These are phyloP conservation scores for Ampelomyces quisqualis DNA, from an alignment of 2,329 filamentous ascomycete species.

Conservation along the genomic window DNA sequence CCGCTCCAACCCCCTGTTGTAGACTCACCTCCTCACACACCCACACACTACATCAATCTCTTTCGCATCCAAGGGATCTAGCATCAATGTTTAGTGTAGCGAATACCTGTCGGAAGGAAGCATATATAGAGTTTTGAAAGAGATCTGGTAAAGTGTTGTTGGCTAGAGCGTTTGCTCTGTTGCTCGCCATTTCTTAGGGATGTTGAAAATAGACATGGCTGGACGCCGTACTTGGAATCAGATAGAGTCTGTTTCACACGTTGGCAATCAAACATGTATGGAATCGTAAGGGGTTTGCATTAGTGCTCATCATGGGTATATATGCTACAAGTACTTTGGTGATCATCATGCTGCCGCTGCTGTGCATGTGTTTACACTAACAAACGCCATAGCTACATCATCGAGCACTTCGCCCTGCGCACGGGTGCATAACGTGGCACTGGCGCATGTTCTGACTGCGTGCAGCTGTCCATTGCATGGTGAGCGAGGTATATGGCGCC, in stretches of 20 bases:
- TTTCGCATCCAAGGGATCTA: conserved; percentile 12
- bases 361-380: too few relatives aligned
- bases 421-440: too few relatives aligned
- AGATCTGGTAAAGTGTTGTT: conserved; percentile 7
- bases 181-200: conserved; percentile 11
- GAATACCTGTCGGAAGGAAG: conserved; percentile 2
- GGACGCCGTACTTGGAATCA: background rate
- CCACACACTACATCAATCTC: too few relatives aligned
- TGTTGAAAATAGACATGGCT: conserved; percentile 26
- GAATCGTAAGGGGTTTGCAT: too few relatives aligned
- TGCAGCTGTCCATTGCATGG: conserved; percentile 1
- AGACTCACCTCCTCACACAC: conserved; percentile 5
- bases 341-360: too few relatives aligned
- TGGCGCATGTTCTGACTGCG: background rate
- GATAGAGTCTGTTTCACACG: too few relatives aligned
- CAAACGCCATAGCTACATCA: too few relatives aligned
- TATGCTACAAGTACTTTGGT: background rate
- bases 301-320: background rate
- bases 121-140: conserved; percentile 17
- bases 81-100: conserved; percentile 15
- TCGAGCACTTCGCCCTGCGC: background rate
- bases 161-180: conserved; percentile 19
- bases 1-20: conserved; percentile 64
- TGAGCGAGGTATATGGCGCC: conserved; percentile 26
- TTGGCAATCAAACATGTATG: too few relatives aligned